phyloP scores from a whole-genome alignment of 441 rosid species.

The Gossypium schwendimanii region DNA sequence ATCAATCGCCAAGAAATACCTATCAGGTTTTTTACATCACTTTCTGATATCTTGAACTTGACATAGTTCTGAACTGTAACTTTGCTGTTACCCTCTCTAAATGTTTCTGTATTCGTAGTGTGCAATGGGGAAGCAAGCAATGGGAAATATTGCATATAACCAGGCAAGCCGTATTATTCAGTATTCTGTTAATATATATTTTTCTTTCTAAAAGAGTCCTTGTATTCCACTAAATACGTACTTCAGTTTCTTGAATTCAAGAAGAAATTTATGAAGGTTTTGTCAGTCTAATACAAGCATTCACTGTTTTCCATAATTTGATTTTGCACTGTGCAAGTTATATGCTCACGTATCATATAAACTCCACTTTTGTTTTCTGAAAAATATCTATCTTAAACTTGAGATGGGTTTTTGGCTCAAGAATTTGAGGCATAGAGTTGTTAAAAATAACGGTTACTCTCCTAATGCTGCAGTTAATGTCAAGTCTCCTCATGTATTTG shows the following conservation, averaged over 20 bases:
- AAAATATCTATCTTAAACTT: slow-evolving; percentile 2
- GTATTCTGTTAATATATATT: neutral
- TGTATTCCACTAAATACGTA: neutral
- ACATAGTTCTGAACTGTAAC: slow-evolving; percentile 14
- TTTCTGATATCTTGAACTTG: slow-evolving; percentile 12
- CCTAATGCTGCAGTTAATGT: neutral
- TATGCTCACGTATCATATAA: neutral
- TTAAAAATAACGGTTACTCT: slow-evolving; percentile 1
- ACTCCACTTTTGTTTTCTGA: neutral
- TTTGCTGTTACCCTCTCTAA: slow-evolving; percentile 11
- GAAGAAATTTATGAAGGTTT: slow-evolving; percentile 5
- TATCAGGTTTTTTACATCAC: slow-evolving; percentile 57
- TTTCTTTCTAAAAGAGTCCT: neutral
- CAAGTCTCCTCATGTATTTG: neutral
- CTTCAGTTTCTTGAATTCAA: neutral
- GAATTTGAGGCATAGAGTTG: neutral
- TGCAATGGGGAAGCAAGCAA: slow-evolving; percentile 99
- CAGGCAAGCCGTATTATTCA: slow-evolving; percentile 50
- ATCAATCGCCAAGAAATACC: slow-evolving; percentile 97
- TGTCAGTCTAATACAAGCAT: neutral
- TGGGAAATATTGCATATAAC: slow-evolving; percentile 96
- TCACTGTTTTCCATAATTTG: neutral
- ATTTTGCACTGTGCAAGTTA: neutral
- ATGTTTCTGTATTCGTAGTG: slow-evolving; percentile 43
- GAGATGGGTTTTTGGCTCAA: neutral